Evolutionary conservation across 2,329 filamentous ascomycete genomes (phyloP), one percentile per base, ranked within the genome.

Genomic region (Parafenestella ontariensis): DNA sequence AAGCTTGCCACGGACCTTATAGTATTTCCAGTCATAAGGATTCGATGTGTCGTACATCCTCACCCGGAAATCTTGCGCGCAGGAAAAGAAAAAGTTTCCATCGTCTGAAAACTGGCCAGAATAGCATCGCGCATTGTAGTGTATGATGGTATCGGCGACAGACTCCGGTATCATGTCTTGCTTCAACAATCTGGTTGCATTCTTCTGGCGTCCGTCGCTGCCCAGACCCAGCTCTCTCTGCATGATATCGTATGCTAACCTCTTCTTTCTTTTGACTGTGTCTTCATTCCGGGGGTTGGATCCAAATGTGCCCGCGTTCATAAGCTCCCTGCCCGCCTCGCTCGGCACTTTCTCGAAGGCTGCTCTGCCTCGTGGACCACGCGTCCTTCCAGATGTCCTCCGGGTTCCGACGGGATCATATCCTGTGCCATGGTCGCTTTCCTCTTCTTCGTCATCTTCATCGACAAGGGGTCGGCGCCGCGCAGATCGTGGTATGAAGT

Each of bases 1-100:
- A 28, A 52, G 29, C 3, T 44, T 46, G 20, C 23, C 37, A 41
- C 61, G 75, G 89, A 91, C 77, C 78, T 97, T 98, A 81, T 97
- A 97, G 75, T 96, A 93, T 72, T 89, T 89, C 95, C 95, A 99
- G 61, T 92, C 85, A 76, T 95, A 96, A 0, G 94, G 92, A 65
- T 97, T 96, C 1, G 91, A 93, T 0, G 95, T 98, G 74, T 98
- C 94, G 76, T 98, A 99, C 91, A 99, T 93, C 48, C 93, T 89
- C 9, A 99, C 92, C 64, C 87, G 89, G 78, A 96, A 96, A 76
- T 98, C 93, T 75, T 97, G 92, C 9, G 89, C 90, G 69, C 90
- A 95, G 5, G 89, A 88, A 72, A 94, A 98, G 79, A 97, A 98
- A 79, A 98, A 98, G 75, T 96, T 96, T 23, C 95, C 95, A 66